Percentiles rank a stretch among this genome's conserved stretches.
Conservation (phyloP, 352 stramenopile species). For the Phytophthora vignae region DNA sequence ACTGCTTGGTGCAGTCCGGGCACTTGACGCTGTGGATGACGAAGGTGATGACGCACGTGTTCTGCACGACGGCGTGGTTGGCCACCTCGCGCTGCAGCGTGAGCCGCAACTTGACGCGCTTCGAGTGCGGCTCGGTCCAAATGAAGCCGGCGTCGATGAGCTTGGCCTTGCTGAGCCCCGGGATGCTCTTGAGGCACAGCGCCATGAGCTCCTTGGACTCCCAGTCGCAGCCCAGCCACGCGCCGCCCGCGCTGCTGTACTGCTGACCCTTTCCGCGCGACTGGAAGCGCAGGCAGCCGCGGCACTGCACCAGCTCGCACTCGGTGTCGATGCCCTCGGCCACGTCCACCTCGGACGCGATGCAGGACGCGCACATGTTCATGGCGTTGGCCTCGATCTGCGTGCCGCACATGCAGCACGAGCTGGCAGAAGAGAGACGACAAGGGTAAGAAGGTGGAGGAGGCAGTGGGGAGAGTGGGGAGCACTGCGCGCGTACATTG, state of each 20-base stretch:
- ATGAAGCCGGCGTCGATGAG: constrained; percentile 82
- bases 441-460: neutral
- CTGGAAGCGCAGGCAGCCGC: constrained; percentile 74
- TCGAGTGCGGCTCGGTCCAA: constrained; percentile 87
- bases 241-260: constrained; percentile 44
- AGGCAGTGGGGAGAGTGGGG: too few relatives aligned
- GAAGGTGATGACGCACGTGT: constrained; percentile 73
- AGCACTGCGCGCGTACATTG: neutral
- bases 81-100: constrained; percentile 75
- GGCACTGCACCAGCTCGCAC: constrained; percentile 66
- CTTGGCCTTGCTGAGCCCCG: constrained; percentile 70
- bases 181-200: constrained; percentile 79
- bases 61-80: constrained; percentile 76
- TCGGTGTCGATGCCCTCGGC: constrained; percentile 69
- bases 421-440: constrained; percentile 22
- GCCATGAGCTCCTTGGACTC: constrained; percentile 83
- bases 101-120: constrained; percentile 79
- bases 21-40: constrained; percentile 72
- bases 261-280: constrained; percentile 55
- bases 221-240: constrained; percentile 72
- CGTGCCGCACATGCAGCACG: constrained; percentile 69
- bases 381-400: constrained; percentile 79
- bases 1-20: constrained; percentile 77
- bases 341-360: constrained; percentile 76
- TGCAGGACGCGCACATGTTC: constrained; percentile 83